Conservation (phyloP, 1,139 yeast genomes). For the Arxiozyma telluris region DNA sequence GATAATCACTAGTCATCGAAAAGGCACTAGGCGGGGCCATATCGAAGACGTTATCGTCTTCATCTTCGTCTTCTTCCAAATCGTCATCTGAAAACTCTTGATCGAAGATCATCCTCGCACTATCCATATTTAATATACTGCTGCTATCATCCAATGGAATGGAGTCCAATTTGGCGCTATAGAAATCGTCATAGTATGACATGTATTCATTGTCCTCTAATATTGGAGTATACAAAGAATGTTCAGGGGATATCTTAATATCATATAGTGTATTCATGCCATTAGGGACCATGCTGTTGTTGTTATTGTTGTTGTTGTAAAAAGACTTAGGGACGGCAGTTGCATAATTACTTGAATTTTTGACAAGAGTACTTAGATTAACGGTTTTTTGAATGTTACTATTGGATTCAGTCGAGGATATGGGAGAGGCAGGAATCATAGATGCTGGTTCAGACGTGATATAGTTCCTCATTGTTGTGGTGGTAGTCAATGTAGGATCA, state of each 20-base stretch:
- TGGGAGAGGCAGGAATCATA: background rate
- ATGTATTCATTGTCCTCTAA: slow-evolving; percentile 9
- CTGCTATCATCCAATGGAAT: slow-evolving; percentile 29
- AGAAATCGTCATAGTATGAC: slow-evolving; percentile 5
- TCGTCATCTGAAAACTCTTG: slow-evolving; percentile 36
- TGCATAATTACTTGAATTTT: background rate
- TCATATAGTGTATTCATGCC: slow-evolving; percentile 4
- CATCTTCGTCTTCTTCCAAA: slow-evolving; percentile 24
- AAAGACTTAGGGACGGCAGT: slow-evolving; percentile 5
- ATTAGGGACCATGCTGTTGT: background rate
- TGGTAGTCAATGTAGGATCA: slow-evolving; percentile 33
- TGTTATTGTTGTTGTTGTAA: background rate
- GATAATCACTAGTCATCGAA: slow-evolving; percentile 15
- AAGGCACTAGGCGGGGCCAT: slow-evolving; percentile 15
- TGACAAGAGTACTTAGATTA: slow-evolving; percentile 16
- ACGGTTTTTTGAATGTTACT: slow-evolving; percentile 15
- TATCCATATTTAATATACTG: slow-evolving; percentile 24
- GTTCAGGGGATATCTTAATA: slow-evolving; percentile 12
- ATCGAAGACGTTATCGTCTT: slow-evolving; percentile 32
- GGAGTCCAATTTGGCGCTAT: slow-evolving; percentile 7
- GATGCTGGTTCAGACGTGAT: background rate
- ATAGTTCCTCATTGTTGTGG: slow-evolving; percentile 7
- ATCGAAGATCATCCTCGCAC: slow-evolving; percentile 37
- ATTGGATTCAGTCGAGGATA: background rate
- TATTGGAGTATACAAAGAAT: slow-evolving; percentile 8